Evolutionary conservation across 306 rosid species (phyloP), one percentile per base, ranked within the genome.

Genomic region (Dryas alaskensis): DNA sequence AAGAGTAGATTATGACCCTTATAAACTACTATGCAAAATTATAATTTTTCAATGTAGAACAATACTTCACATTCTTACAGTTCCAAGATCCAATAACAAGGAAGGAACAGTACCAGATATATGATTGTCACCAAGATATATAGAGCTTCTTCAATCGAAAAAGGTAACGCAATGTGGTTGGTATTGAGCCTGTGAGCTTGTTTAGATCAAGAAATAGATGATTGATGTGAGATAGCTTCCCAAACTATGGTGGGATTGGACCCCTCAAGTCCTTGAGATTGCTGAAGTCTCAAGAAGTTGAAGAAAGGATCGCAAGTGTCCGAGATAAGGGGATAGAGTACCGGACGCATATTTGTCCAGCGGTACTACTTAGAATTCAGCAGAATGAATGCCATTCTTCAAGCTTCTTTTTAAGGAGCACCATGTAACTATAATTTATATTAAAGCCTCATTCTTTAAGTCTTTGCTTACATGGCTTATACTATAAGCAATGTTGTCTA

Each of bases 281-380:
- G 66, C 87, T 72, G 13, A 90, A 81, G 77, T 86, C 89, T 22
- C 22, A 42, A 86, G 82, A 77, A 78, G 37, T 67, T 78, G 80
- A 46, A 88, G 83, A 58, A 44, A 57, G 0, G 91, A 73, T 66
- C 22, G 22, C 22, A 90, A 80, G 86, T 88, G 88, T 19, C 88
- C 92, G 7, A 90, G 88, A 63, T 52, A 90, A 70, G 93, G 93
- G 51, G 92, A 90, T 3, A 90, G 27, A 0, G 89, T 65, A 6
- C 91, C 89, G 1, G 87, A 78, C 81, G 88, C 55, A 76, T n/a
- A 81, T 5, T 87, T 90, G 19, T 88, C 91, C 3, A 82, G 44
- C 80, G 74, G 78, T 2, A 31, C 37, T 31, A 31, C 37, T 31
- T 31, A 31, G 2, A 31, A 31, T 31, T 31, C 37, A 31, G 37